Conservation (phyloP, 306 rosid species). For the Elaeagnus macrophylla region DNA sequence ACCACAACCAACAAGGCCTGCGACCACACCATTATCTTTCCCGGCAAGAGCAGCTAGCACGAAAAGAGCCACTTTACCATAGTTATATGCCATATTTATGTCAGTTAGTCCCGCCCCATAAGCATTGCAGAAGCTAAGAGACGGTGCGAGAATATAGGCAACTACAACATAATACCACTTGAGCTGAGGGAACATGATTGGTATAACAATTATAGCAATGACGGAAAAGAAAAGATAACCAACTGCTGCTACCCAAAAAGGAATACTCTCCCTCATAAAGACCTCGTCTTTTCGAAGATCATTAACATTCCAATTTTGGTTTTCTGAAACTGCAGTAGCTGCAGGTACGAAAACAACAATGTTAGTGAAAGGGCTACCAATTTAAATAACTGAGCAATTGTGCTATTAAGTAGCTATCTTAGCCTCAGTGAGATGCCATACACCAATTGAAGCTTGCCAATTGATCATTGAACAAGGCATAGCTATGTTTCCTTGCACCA, state of each 20-base stretch:
- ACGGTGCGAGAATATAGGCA: constrained; percentile 77
- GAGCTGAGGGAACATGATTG: constrained; percentile 76
- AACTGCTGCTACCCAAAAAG: constrained; percentile 76
- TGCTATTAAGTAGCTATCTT: not conserved
- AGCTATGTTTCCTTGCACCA: too few species aligned
- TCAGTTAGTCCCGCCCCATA: constrained; percentile 84
- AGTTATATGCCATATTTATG: constrained; percentile 64
- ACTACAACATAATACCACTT: constrained; percentile 86
- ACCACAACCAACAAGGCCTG: constrained; percentile 69
- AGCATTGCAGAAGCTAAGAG: constrained; percentile 90
- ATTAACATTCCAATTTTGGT: constrained; percentile 36
- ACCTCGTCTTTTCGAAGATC: constrained; percentile 57
- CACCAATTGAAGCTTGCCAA: constrained; percentile 6
- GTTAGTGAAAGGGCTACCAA: constrained; percentile 15
- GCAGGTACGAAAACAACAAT: constrained; percentile 4
- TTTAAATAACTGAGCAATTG: constrained; percentile 8
- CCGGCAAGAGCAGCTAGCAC: constrained; percentile 68
- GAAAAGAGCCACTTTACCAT: constrained; percentile 88
- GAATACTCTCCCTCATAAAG: constrained; percentile 73
- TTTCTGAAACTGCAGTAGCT: constrained; percentile 32
- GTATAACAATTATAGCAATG: constrained; percentile 60
- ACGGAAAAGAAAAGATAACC: constrained; percentile 76
- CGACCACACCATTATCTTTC: constrained; percentile 71
- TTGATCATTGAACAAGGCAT: not conserved
- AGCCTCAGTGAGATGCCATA: not conserved